Conservation (phyloP, 2,329 filamentous ascomycete genomes). For the Thermomyces lanuginosus region DNA sequence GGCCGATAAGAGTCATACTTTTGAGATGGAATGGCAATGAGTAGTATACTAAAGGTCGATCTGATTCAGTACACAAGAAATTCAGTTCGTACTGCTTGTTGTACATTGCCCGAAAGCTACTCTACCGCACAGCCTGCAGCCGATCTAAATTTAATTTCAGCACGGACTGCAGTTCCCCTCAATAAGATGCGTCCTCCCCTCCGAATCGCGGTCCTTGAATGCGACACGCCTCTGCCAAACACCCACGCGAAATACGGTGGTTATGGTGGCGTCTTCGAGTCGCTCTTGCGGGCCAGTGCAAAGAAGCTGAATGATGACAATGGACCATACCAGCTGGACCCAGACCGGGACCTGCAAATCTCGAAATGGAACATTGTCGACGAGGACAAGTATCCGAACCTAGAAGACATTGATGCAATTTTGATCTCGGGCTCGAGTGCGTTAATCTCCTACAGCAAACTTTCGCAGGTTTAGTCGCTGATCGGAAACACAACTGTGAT, state of each 20-base stretch:
- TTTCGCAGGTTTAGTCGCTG: conserved; percentile 1
- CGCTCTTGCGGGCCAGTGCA: conserved; percentile 41
- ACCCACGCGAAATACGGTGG: conserved; percentile 49
- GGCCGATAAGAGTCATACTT: too few species aligned
- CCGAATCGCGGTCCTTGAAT: conserved; percentile 74
- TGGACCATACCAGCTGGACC: conserved; percentile 16
- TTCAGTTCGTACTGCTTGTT: too few species aligned
- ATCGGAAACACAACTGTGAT: neutral
- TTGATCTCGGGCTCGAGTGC: conserved; percentile 57
- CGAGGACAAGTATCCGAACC: conserved; percentile 49
- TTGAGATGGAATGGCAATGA: too few species aligned
- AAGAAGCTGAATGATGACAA: conserved; percentile 22
- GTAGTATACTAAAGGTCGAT: too few species aligned
- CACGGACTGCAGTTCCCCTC: too few species aligned
- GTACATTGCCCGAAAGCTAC: too few species aligned
- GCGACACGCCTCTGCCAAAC: conserved; percentile 57
- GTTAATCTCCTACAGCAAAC: too few species aligned
- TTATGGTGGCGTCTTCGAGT: conserved; percentile 56
- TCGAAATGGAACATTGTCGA: conserved; percentile 56
- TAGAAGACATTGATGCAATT: conserved; percentile 64
- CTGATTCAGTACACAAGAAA: too few species aligned
- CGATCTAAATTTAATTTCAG: too few species aligned
- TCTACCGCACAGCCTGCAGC: too few species aligned
- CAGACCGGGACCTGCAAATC: conserved; percentile 37
- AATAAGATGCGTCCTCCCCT: conserved; percentile 37